These are phyloP conservation scores for Metschnikowia borealis DNA, from an alignment of 805 yeast species.

Conservation along the genomic window DNA sequence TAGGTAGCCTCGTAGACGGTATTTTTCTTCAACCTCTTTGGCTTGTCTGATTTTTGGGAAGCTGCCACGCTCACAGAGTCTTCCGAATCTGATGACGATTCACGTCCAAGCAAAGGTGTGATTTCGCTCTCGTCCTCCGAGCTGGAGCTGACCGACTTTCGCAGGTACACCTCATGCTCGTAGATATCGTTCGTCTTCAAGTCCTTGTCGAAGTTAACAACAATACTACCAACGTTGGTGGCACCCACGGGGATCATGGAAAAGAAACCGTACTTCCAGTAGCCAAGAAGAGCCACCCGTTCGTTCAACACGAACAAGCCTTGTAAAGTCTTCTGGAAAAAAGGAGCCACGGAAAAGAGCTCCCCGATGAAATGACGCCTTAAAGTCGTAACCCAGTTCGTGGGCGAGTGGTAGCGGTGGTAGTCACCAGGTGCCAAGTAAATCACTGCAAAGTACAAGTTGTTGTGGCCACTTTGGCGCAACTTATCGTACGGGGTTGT, in stretches of 20 bases:
- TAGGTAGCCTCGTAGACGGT: conserved; percentile 95
- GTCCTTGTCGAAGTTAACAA: conserved; percentile 86
- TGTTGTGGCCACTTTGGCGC: conserved; percentile 40
- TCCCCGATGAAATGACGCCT: conserved; percentile 97
- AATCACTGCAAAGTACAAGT: conserved; percentile 82
- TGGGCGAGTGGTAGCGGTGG: conserved; percentile 94
- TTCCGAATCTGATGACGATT: background rate
- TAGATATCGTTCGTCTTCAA: conserved; percentile 76
- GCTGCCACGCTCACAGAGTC: background rate
- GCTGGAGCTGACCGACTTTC: conserved; percentile 9
- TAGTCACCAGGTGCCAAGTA: conserved; percentile 98
- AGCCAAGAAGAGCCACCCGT: conserved; percentile 90
- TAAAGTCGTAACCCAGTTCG: conserved; percentile 89
- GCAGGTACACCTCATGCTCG: conserved; percentile 43
- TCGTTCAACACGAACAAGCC: conserved; percentile 90
- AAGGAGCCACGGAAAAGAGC: conserved; percentile 93
- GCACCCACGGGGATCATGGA: conserved; percentile 99
- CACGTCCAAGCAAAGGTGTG: conserved; percentile 3
- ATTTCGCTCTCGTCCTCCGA: conserved; percentile 7
- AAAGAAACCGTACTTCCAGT: conserved; percentile 96
- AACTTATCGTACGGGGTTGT: conserved; percentile 31
- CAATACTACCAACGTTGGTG: conserved; percentile 94
- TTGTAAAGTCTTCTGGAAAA: conserved; percentile 81
- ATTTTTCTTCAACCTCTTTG: conserved; percentile 52
- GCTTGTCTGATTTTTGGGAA: conserved; percentile 10